Evolutionary conservation across 805 yeast species (phyloP).

Genomic region (Candida germanica): DNA sequence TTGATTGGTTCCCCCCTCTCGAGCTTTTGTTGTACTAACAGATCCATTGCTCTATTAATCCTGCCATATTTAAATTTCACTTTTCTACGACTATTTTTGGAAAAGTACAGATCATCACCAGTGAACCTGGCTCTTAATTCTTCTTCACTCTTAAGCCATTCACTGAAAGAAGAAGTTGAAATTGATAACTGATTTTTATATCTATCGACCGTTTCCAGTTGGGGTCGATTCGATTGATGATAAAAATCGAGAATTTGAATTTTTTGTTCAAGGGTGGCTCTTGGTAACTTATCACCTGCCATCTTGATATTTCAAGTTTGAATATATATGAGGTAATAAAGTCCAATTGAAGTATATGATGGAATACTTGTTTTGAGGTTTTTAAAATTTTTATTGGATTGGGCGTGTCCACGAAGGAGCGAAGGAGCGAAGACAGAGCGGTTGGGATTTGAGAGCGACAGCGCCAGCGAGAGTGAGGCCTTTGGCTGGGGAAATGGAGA

Average conservation of each 20-base stretch:
- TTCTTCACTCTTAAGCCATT: constrained; percentile 56
- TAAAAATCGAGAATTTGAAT: constrained; percentile 51
- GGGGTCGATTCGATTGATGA: constrained; percentile 48
- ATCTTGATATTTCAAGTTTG: constrained; percentile 1
- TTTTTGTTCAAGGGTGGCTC: constrained; percentile 60
- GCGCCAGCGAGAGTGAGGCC: too few relatives aligned
- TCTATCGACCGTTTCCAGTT: constrained; percentile 54
- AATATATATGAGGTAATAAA: too few relatives aligned
- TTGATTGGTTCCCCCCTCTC: constrained; percentile 46
- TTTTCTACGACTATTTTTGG: constrained; percentile 41
- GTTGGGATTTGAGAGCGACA: too few relatives aligned
- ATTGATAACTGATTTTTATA: constrained; percentile 50
- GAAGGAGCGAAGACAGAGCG: too few relatives aligned
- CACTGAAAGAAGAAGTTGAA: constrained; percentile 58
- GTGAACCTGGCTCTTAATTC: constrained; percentile 46
- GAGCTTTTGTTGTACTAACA: constrained; percentile 44
- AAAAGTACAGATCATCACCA: constrained; percentile 30
- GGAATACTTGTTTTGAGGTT: constrained; percentile 1
- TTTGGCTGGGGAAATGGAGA: too few relatives aligned
- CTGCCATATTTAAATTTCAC: constrained; percentile 53
- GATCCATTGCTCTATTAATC: constrained; percentile 59
- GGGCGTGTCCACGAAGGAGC: too few relatives aligned
- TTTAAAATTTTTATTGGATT: constrained; percentile 1
- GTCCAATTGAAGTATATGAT: not conserved
- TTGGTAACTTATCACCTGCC: constrained; percentile 25